phyloP scores from a whole-genome alignment of 2,329 filamentous ascomycete species.

The Teratosphaeria epicoccoides region DNA sequence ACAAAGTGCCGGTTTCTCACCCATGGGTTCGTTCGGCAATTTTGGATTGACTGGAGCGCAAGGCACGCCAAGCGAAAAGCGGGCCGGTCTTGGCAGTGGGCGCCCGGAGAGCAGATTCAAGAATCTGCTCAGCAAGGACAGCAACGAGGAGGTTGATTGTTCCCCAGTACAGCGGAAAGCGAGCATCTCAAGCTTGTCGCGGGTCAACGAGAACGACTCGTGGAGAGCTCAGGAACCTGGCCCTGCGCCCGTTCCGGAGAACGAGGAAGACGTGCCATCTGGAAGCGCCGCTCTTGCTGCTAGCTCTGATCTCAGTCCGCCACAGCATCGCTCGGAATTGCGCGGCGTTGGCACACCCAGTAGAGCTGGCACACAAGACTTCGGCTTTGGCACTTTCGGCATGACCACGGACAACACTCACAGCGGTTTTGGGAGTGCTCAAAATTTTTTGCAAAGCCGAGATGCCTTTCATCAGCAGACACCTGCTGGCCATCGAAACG shows the following conservation, averaged over 20 bases:
- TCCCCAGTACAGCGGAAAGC: constrained; percentile 44
- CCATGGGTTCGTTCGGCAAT: constrained; percentile 79
- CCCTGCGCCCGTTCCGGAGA: constrained; percentile 42
- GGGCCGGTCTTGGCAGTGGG: constrained; percentile 52
- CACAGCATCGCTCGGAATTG: constrained; percentile 28
- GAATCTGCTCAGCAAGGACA: constrained; percentile 71
- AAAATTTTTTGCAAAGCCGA: constrained; percentile 32
- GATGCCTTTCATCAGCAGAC: constrained; percentile 45
- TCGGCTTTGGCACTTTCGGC: constrained; percentile 50
- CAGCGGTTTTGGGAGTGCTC: constrained; percentile 13
- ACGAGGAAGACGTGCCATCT: constrained; percentile 55
- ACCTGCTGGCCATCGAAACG: constrained; percentile 37
- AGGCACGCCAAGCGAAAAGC: constrained; percentile 55
- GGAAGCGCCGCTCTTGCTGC: constrained; percentile 66
- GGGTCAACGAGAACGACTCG: constrained; percentile 44
- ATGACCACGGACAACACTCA: constrained; percentile 43
- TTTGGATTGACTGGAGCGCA: constrained; percentile 58
- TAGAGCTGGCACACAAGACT: constrained; percentile 43
- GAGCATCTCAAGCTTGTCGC: constrained; percentile 42
- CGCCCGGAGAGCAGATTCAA: constrained; percentile 76
- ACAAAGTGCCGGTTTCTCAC: constrained; percentile 53
- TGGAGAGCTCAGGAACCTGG: constrained; percentile 30
- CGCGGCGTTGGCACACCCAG: constrained; percentile 34
- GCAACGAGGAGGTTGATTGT: constrained; percentile 47
- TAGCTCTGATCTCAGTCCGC: constrained; percentile 49